Percentiles rank a stretch among this genome's conserved stretches.
These are phyloP conservation scores for Colletotrichum somersetense DNA, from an alignment of 2,329 filamentous ascomycete species.

Conservation along the genomic window DNA sequence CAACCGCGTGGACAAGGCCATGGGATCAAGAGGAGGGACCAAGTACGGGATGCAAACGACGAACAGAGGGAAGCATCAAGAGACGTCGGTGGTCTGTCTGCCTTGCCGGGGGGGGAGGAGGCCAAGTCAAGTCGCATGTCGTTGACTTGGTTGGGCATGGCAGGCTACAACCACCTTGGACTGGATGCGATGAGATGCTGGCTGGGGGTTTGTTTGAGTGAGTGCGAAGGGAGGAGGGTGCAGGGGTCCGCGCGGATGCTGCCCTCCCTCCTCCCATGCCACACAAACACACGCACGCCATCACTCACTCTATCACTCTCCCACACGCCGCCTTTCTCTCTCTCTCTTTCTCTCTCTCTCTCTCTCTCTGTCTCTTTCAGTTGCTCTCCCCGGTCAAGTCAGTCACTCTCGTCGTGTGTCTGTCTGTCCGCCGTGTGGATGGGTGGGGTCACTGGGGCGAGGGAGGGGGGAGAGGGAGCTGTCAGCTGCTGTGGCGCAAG, in stretches of 20 bases:
- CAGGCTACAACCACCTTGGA: constrained; percentile 4
- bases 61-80: constrained; percentile 12
- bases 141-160: constrained; percentile 37
- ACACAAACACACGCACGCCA: background rate
- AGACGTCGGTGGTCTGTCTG: background rate
- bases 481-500: constrained; percentile 55
- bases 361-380: background rate
- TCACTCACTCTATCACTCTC: too few relatives aligned
- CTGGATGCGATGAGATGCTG: background rate
- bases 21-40: constrained; percentile 32
- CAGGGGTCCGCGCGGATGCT: constrained; percentile 25
- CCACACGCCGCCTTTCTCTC: too few relatives aligned
- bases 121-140: constrained; percentile 28
- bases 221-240: constrained; percentile 4
- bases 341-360: too few relatives aligned
- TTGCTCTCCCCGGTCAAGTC: constrained; percentile 6
- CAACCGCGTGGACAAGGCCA: constrained; percentile 34
- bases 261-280: background rate
- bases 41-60: background rate
- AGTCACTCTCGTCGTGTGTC: background rate
- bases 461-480: background rate
- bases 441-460: constrained; percentile 47
- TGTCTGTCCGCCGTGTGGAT: constrained; percentile 29
- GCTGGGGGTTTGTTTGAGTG: background rate
- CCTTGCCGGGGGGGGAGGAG: background rate